Percentiles rank a stretch among this genome's conserved stretches.
Evolutionary conservation across 352 stramenopile genomes (phyloP).

Genomic region (Pseudoperonospora humuli): DNA sequence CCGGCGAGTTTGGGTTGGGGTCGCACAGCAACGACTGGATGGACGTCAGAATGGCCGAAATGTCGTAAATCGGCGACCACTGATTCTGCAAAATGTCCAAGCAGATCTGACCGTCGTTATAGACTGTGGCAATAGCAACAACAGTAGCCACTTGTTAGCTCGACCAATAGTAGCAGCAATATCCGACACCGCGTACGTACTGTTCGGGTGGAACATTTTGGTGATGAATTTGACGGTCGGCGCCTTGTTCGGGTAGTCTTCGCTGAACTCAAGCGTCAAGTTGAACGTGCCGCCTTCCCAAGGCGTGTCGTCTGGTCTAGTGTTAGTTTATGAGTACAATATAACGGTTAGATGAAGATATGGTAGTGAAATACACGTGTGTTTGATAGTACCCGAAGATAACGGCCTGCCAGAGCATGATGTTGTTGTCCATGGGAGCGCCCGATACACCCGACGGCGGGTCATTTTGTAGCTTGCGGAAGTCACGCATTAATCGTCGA

Average conservation of each 20-base stretch:
- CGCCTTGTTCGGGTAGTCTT: slow-evolving; percentile 99
- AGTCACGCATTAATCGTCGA: slow-evolving; percentile 95
- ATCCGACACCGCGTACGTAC: slow-evolving; percentile 20
- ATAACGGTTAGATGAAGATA: slow-evolving; percentile 13
- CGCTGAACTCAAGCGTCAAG: slow-evolving; percentile 97
- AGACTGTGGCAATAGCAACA: slow-evolving; percentile 45
- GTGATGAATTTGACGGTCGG: slow-evolving; percentile 97
- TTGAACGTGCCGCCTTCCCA: slow-evolving; percentile 99
- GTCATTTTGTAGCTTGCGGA: slow-evolving; percentile 97
- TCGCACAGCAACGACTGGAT: slow-evolving; percentile 99
- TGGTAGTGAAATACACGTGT: neutral
- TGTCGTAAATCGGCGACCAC: slow-evolving; percentile 99
- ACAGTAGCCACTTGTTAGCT: slow-evolving; percentile 1
- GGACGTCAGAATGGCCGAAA: slow-evolving; percentile 98
- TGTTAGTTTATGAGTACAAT: neutral
- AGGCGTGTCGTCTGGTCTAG: slow-evolving; percentile 96
- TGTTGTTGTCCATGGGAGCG: slow-evolving; percentile 98
- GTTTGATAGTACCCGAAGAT: slow-evolving; percentile 72
- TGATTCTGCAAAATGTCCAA: slow-evolving; percentile 99
- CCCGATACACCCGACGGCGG: slow-evolving; percentile 94
- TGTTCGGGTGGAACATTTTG: slow-evolving; percentile 99
- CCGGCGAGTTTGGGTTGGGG: slow-evolving; percentile 97
- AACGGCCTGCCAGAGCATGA: slow-evolving; percentile 94
- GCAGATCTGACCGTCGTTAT: slow-evolving; percentile 90
- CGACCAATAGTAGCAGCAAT: neutral